Evolutionary conservation across 768 basidiomycete genomes (phyloP), one percentile per base, ranked within the genome.

Genomic region (Leucocoprinus birnbaumii): DNA sequence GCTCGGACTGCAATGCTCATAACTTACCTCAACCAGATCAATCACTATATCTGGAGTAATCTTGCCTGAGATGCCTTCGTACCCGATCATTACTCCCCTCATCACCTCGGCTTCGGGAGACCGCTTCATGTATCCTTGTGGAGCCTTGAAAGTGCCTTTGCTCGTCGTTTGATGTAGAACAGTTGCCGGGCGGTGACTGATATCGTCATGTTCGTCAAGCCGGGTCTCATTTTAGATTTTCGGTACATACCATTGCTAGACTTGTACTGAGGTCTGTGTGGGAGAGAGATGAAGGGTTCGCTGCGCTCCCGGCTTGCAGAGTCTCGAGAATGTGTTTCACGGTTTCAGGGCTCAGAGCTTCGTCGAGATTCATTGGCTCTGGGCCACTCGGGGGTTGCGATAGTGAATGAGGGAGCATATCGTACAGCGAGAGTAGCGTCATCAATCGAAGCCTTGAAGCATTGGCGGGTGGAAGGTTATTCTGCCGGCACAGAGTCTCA

Each of bases 281-380:
- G 5, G 25, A 37, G n/a, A n/a, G n/a, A 50, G 10, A 14, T 18
- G 49, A 50, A 40, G 22, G 1, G 25, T 22, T 26, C 26, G 47
- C n/a, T 16, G 19, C 27, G 8, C 40, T 40, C 10, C 18, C 41
- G 13, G 45, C 37, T 26, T 21, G 53, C 8, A 55, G 24, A 14
- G 48, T 11, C 2, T 45, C 40, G 5, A 70, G 52, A 37, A 67
- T 65, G 11, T 61, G 64, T 34, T 63, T 59, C 37, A 70, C 53
- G 18, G 61, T 84, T 1, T 82, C 81, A 3, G 68, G 75, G n/a
- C 66, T 62, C 35, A 68, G 62, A 4, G 65, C 69, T 41, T 62
- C 59, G 22, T 64, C 62, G 7, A 70, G 53, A 25, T 63, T 61
- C 34, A 64, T 27, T 2, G 69, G 69, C 18, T 63, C 57, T 31